Conservation (phyloP, 177 flowering plant species). For the Vitis hybrid region DNA sequence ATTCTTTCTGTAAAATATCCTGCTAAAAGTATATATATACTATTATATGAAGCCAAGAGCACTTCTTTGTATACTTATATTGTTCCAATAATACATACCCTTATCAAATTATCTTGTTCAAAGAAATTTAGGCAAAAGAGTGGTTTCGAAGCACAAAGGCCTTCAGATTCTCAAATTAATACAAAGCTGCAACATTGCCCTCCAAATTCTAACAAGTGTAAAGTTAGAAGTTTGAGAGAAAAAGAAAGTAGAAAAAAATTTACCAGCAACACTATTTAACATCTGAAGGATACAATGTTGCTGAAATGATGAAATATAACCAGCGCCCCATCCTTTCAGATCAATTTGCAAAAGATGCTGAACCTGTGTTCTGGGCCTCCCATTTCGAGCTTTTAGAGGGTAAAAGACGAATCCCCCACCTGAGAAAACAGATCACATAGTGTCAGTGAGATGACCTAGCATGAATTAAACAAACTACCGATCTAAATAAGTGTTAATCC, state of each 20-base stretch:
- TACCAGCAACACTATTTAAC: constrained; percentile 97
- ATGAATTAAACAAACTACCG: too few relatives aligned
- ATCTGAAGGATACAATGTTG: constrained; percentile 93
- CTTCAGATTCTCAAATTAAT: not conserved
- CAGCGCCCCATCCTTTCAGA: constrained; percentile 96
- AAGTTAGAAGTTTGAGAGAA: not conserved
- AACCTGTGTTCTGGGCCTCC: constrained; percentile 88
- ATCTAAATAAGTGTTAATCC: too few relatives aligned
- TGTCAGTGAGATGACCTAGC: too few relatives aligned
- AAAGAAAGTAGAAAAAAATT: constrained; percentile 17
- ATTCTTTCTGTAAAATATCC: too few relatives aligned
- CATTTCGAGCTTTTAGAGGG: constrained; percentile 84
- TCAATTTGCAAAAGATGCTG: constrained; percentile 99
- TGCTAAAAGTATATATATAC: too few relatives aligned
- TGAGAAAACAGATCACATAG: constrained; percentile 19
- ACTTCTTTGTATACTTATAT: too few relatives aligned
- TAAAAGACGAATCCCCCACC: constrained; percentile 97
- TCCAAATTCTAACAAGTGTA: not conserved
- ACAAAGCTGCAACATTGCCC: not conserved
- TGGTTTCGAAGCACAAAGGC: not conserved
- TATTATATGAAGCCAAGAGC: too few relatives aligned
- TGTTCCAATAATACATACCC: too few relatives aligned
- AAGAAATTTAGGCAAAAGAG: not conserved
- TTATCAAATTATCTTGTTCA: too few relatives aligned
- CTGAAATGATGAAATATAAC: constrained; percentile 83